Evolutionary conservation across 257 asterid genomes (phyloP), one percentile per base, ranked within the genome.

Genomic region (Solanum tacnaense): DNA sequence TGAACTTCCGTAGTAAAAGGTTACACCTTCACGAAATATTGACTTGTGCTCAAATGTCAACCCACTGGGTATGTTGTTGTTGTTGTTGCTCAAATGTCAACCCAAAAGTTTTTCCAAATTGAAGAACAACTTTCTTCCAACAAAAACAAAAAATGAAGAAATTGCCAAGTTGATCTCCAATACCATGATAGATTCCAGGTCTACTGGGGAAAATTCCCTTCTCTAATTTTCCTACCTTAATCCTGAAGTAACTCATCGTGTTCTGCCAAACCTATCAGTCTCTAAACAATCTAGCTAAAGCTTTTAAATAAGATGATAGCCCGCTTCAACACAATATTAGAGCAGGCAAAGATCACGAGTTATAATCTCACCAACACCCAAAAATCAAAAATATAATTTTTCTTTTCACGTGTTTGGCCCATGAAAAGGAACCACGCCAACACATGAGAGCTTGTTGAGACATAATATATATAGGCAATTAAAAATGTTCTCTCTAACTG

Each of bases 261-360:
- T 97, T 58, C 92, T 95, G 89, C 96, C 96, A 36, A 93, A 96
- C 92, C 95, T 94, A 5, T 89, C 60, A 84, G 72, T 93, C 56
- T 93, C 98, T 73, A 83, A 89, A 39, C 76, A 90, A 31, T 88
- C 92, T n/a, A 92, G 94, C 93, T 87, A 93, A 86, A 90, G 88
- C 78, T 93, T 96, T 20, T 20, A 74, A 16, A 32, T 16, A 36
- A 72, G 46, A 73, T 73, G 29, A 7, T 73, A 9, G 3, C 9
- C 3, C 8, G 0, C 18, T 74, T 21, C 49, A 35, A 74, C 31
- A 35, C 82, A 11, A 20, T 74, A 74, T 21, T 5, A 74, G 49
- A 74, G 20, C 18, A 35, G 31, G 31, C 82, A 74, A 74, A 74
- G 49, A 74, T 36, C 82, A 35, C 23, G 82, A 36, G 18, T 74